phyloP scores from a whole-genome alignment of 148 eudicot species.

The Rheum nobile region DNA sequence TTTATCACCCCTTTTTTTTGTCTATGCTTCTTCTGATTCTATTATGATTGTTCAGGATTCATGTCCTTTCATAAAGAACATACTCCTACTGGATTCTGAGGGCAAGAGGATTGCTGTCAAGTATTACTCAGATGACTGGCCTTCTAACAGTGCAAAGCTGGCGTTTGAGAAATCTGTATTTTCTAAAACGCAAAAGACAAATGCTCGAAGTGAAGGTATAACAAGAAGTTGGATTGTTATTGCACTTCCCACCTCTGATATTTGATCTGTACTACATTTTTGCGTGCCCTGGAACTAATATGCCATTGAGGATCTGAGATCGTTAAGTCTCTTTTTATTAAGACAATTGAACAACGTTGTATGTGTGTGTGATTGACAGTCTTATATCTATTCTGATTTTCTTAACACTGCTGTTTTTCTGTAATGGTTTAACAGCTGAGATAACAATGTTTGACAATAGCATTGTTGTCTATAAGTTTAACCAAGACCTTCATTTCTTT shows the following conservation, averaged over 20 bases:
- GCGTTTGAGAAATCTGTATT: slow-evolving; percentile 87
- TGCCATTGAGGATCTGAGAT: background rate
- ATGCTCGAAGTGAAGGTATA: slow-evolving; percentile 85
- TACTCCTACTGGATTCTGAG: slow-evolving; percentile 75
- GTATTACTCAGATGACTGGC: slow-evolving; percentile 90
- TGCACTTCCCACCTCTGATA: background rate
- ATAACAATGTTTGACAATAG: slow-evolving; percentile 78
- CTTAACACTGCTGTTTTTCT: slow-evolving; percentile 3
- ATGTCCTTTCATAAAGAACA: slow-evolving; percentile 62
- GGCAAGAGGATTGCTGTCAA: slow-evolving; percentile 85
- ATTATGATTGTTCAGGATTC: slow-evolving; percentile 34
- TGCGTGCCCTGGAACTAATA: background rate
- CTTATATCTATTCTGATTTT: background rate
- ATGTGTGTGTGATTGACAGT: background rate
- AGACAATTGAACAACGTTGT: background rate
- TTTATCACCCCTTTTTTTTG: background rate
- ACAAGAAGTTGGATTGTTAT: background rate
- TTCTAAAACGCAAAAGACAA: slow-evolving; percentile 77
- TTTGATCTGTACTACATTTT: background rate
- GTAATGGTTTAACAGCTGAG: slow-evolving; percentile 48
- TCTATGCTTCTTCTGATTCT: background rate
- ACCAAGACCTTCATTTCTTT: slow-evolving; percentile 89
- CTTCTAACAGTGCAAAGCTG: slow-evolving; percentile 58
- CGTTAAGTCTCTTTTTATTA: background rate
- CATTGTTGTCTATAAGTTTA: slow-evolving; percentile 68